These are phyloP conservation scores for Calonectria pteridis DNA, from an alignment of 2,329 filamentous ascomycete genomes.

Conservation along the genomic window DNA sequence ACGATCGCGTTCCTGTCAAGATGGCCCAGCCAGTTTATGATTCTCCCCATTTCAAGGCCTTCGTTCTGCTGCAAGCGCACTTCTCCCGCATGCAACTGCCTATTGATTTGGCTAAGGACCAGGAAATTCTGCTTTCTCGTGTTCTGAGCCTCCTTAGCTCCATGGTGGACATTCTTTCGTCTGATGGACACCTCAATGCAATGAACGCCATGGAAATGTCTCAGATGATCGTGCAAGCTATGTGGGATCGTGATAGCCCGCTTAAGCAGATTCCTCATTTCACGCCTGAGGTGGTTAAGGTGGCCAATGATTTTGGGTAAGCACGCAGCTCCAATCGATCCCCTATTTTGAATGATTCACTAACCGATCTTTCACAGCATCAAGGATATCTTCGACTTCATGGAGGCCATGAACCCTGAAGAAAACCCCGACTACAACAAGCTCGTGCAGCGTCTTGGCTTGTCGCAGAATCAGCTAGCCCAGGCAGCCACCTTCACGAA, in stretches of 20 bases:
- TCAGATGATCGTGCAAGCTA: conserved; percentile 98
- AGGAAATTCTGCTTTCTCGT: conserved; percentile 88
- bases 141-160: conserved; percentile 90
- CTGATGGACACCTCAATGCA: conserved; percentile 94
- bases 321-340: conserved; percentile 43
- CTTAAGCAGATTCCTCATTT: conserved; percentile 99
- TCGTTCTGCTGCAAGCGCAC: conserved; percentile 96
- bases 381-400: conserved; percentile 96
- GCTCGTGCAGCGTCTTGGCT: conserved; percentile 81
- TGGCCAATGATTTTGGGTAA: conserved; percentile 82
- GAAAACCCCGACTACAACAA: conserved; percentile 86
- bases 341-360: conserved; percentile 28
- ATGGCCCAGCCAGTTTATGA: conserved; percentile 89
- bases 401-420: conserved; percentile 97
- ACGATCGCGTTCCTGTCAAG: conserved; percentile 95
- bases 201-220: conserved; percentile 99
- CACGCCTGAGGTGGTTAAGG: conserved; percentile 83
- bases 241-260: conserved; percentile 98
- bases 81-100: conserved; percentile 98
- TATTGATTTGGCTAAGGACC: conserved; percentile 95
- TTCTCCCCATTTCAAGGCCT: conserved; percentile 98
- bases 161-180: conserved; percentile 94
- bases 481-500: conserved; percentile 97
- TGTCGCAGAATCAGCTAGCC: conserved; percentile 84
- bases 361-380: conserved; percentile 67